Conservation (phyloP, 2,329 filamentous ascomycete species). For the Penicillium sp. region DNA sequence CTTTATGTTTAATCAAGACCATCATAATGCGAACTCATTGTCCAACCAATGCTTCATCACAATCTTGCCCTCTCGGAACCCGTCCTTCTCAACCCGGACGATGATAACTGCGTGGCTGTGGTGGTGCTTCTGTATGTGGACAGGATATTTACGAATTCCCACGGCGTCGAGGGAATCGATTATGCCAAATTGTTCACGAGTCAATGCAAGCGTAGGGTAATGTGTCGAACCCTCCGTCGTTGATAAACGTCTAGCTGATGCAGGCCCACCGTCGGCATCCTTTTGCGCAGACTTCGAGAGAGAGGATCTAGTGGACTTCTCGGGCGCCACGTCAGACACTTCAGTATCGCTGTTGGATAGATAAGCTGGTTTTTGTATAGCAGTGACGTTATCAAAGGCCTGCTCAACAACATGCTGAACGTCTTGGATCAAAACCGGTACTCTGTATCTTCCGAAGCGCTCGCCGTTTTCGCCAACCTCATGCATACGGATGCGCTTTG, state of each 20-base stretch:
- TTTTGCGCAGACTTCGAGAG: background rate
- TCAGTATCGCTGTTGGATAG: conserved; percentile 47
- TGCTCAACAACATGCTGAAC: conserved; percentile 75
- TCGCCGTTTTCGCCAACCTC: conserved; percentile 69
- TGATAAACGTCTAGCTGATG: background rate
- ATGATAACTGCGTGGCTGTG: conserved; percentile 92
- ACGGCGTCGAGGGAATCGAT: conserved; percentile 70
- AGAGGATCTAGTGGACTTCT: conserved; percentile 20
- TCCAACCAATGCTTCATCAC: conserved; percentile 80
- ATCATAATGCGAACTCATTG: conserved; percentile 66
- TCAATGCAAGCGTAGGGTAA: conserved; percentile 73
- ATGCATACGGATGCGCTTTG: conserved; percentile 72
- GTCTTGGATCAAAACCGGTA: conserved; percentile 73
- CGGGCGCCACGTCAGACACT: conserved; percentile 29
- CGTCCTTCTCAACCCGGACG: conserved; percentile 65
- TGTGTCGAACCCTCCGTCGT: background rate
- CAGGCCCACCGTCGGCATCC: background rate
- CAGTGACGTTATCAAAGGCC: conserved; percentile 71
- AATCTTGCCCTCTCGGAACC: conserved; percentile 73
- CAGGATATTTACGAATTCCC: conserved; percentile 59
- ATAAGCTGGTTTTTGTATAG: conserved; percentile 68
- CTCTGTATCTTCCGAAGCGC: conserved; percentile 68
- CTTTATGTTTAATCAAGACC: background rate
- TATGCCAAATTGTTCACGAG: conserved; percentile 79
- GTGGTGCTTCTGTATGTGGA: conserved; percentile 59